A percentile compares a stretch with the other conserved stretches of the same genome.
Evolutionary conservation across 495 filamentous ascomycete species (phyloP).

Genomic region (Aspergillus coremiiformis): DNA sequence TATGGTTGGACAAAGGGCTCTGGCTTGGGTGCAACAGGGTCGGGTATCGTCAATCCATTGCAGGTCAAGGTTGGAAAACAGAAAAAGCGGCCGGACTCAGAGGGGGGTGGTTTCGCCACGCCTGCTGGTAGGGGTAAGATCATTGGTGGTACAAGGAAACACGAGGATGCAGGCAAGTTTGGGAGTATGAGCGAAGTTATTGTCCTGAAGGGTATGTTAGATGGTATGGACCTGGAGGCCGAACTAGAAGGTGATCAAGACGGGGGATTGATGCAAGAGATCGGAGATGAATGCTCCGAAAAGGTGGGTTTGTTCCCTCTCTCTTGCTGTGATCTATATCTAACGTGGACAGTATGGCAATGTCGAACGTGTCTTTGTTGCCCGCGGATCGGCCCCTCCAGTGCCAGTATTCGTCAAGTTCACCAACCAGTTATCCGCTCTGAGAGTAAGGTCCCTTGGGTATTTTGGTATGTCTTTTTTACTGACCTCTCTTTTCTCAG

Average conservation of each 20-base stretch:
- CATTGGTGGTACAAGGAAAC: conserved; percentile 53
- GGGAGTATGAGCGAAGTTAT: conserved; percentile 75
- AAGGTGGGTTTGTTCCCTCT: conserved; percentile 45
- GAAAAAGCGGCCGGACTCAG: conserved; percentile 67
- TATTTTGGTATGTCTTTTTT: neutral
- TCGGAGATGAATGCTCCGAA: conserved; percentile 83
- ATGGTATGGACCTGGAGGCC: conserved; percentile 63
- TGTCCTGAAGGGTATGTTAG: conserved; percentile 70
- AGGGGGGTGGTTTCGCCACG: conserved; percentile 69
- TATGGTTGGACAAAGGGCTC: conserved; percentile 87
- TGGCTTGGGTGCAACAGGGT: conserved; percentile 71
- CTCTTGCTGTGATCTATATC: neutral
- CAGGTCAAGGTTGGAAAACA: conserved; percentile 76
- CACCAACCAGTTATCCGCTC: conserved; percentile 65
- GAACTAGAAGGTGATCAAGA: conserved; percentile 54
- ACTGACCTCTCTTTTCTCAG: conserved; percentile 30
- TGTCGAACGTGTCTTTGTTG: conserved; percentile 76
- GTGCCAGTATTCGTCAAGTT: conserved; percentile 87
- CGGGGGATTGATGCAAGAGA: conserved; percentile 73
- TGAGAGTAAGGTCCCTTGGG: conserved; percentile 53
- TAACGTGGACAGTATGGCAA: conserved; percentile 58
- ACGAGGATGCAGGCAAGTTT: conserved; percentile 52
- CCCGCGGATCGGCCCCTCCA: conserved; percentile 43
- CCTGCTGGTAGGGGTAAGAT: conserved; percentile 70
- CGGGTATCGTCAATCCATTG: conserved; percentile 76